These are phyloP conservation scores for Rhamnella rubrinervis DNA, from an alignment of 331 rosid genomes.

Conservation along the genomic window DNA sequence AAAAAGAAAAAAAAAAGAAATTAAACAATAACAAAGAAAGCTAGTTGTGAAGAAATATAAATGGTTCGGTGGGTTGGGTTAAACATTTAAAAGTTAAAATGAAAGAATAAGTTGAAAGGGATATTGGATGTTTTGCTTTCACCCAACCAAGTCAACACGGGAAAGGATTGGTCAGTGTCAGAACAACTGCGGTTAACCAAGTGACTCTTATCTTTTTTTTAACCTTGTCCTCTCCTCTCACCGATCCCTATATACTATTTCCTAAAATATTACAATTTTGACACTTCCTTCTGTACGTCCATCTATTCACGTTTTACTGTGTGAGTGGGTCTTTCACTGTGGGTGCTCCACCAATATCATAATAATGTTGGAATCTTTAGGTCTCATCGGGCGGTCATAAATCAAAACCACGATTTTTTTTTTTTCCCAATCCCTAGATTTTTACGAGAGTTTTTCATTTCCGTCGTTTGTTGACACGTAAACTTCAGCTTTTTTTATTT, in stretches of 20 bases:
- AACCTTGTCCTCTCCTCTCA: too few relatives aligned
- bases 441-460: too few relatives aligned
- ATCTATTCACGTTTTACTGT: background rate
- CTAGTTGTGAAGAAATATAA: background rate
- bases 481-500: background rate
- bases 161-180: conserved; percentile 11
- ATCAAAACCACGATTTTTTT: too few relatives aligned
- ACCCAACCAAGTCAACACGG: conserved; percentile 2
- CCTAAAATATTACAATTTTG: background rate
- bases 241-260: conserved; percentile 14
- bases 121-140: conserved; percentile 14
- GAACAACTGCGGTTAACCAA: conserved; percentile 5
- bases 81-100: background rate
- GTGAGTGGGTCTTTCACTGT: background rate
- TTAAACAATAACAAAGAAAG: background rate
- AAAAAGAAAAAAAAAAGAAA: too few relatives aligned
- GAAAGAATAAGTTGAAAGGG: conserved; percentile 15
- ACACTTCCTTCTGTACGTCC: background rate
- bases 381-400: too few relatives aligned
- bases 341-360: too few relatives aligned
- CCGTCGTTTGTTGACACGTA: background rate
- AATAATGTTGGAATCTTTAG: too few relatives aligned
- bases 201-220: background rate
- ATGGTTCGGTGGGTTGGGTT: background rate
- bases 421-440: too few relatives aligned